phyloP scores from a whole-genome alignment of 2,329 filamentous ascomycete genomes.

The Meredithiella fracta region DNA sequence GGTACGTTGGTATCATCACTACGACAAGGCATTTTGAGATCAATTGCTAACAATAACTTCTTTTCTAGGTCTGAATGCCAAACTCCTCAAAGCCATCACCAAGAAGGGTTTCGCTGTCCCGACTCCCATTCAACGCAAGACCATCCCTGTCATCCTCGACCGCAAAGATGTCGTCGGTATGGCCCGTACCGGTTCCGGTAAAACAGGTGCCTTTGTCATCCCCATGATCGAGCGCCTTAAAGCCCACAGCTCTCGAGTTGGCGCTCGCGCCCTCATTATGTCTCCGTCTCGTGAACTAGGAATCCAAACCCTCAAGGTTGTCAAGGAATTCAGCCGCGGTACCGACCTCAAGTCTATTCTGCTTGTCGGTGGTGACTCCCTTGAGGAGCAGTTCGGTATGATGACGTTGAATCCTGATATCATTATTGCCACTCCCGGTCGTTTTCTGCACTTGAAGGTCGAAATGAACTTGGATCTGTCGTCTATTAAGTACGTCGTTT shows the following conservation, averaged over 20 bases:
- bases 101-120: conserved; percentile 92
- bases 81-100: conserved; percentile 76
- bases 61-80: conserved; percentile 50
- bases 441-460: conserved; percentile 90
- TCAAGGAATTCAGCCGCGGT: conserved; percentile 81
- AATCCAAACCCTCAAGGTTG: conserved; percentile 85
- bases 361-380: conserved; percentile 82
- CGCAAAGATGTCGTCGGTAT: conserved; percentile 95
- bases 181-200: conserved; percentile 96
- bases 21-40: background rate
- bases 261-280: conserved; percentile 70
- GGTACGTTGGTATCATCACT: conserved; percentile 28
- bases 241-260: conserved; percentile 71
- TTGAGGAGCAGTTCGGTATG: conserved; percentile 85
- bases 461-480: conserved; percentile 90
- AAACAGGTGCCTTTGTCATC: conserved; percentile 95
- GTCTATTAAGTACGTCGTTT: conserved; percentile 85
- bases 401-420: conserved; percentile 96
- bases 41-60: background rate
- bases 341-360: conserved; percentile 84
- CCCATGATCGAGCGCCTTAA: conserved; percentile 94
- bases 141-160: conserved; percentile 79
- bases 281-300: conserved; percentile 90
- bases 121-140: conserved; percentile 92
- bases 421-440: conserved; percentile 88